Base-by-base conservation (phyloP, 179 eudicot genomes). In the Sideroxylon spinosum region DNA sequence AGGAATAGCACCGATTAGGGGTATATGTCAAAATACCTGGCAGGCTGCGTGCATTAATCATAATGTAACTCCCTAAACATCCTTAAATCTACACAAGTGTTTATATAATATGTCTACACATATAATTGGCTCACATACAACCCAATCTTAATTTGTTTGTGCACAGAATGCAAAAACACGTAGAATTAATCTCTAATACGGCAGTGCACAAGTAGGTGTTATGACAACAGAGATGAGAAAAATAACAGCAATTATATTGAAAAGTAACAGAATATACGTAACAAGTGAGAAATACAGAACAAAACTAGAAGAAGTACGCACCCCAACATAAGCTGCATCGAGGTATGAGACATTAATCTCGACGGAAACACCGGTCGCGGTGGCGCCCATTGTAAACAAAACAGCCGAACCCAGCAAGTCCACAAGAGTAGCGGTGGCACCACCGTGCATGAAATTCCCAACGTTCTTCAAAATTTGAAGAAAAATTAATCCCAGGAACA, bases 271-370 rank as follows among this genome's bases (percentile, higher is more conserved):
- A 66, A 37, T 37, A 37, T 37, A 37, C 44, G 5, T 37, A 37
- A 37, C 44, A 37, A 37, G 14, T 48, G 9, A 57, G 59, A 67
- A 8, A 52, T 19, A 77, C 20, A 12, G 26, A 77, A n/a, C 55
- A 48, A 9, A 56, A 50, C 17, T 13, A 48, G 29, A 23, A 44
- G 37, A 61, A 60, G 79, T 19, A 84, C 85, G 10, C 79, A 94
- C 97, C 82, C 89, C 81, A 72, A 76, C 82, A 75, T 77, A 83
- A 76, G 93, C 96, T 70, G 93, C 94, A 76, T 89, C 94, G 86
- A 93, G 76, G 76, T 94, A 93, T 13, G 98, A 91, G 66, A 93
- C 94, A 59, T 91, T 93, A 74, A 94, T 93, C 87, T 91, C 97
- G 9, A 93, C 92, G 71, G 97, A 92, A 72, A 91, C 97, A 3